These are phyloP conservation scores for Fraxinus dipetala DNA, from an alignment of 305 asterid species.

Conservation along the genomic window DNA sequence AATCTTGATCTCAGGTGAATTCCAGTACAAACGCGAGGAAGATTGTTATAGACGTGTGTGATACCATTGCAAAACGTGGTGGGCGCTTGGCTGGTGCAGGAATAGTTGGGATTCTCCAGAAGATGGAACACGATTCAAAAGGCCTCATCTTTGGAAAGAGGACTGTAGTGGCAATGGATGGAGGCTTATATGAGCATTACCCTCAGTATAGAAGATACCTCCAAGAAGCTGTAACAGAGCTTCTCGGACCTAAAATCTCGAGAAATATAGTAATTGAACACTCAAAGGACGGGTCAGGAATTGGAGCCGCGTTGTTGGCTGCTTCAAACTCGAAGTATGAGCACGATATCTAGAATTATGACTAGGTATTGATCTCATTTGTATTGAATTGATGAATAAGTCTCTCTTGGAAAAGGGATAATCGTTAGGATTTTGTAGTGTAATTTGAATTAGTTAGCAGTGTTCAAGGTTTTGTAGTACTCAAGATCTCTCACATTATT, in stretches of 20 bases:
- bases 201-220: constrained; percentile 65
- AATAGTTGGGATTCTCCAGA: constrained; percentile 67
- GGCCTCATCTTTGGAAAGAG: constrained; percentile 59
- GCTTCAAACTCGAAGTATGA: constrained; percentile 65
- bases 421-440: neutral
- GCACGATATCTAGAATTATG: constrained; percentile 25
- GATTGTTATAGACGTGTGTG: constrained; percentile 52
- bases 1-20: constrained; percentile 35
- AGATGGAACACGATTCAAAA: constrained; percentile 64
- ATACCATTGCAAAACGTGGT: constrained; percentile 63
- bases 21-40: constrained; percentile 40
- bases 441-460: neutral
- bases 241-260: constrained; percentile 51
- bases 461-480: neutral
- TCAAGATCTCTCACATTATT: neutral
- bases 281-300: constrained; percentile 82
- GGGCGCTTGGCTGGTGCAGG: constrained; percentile 80
- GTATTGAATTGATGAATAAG: neutral
- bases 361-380: neutral
- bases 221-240: constrained; percentile 59
- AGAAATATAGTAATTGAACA: constrained; percentile 59
- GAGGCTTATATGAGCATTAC: constrained; percentile 72
- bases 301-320: constrained; percentile 54
- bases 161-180: constrained; percentile 84
- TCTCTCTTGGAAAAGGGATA: neutral